Conservation (phyloP, 2,329 filamentous ascomycete genomes). For the Aspergillus ruber region DNA sequence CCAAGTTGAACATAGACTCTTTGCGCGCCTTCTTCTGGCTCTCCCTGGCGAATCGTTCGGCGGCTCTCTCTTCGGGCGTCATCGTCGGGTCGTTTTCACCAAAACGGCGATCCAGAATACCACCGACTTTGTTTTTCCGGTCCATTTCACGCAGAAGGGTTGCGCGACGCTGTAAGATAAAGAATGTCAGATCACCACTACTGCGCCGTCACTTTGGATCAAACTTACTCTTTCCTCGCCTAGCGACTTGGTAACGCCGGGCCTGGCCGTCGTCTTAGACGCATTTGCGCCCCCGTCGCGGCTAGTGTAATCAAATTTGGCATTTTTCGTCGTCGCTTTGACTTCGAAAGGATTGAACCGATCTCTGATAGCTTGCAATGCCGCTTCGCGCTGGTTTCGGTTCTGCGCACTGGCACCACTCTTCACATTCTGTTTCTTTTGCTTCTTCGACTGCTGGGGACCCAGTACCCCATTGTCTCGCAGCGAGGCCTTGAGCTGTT, state of each 20-base stretch:
- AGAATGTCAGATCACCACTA: conserved; percentile 1
- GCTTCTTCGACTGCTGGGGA: conserved; percentile 91
- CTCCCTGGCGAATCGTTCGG: conserved; percentile 83
- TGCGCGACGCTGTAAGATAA: conserved; percentile 56
- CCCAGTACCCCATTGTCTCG: conserved; percentile 84
- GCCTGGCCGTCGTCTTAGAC: conserved; percentile 56
- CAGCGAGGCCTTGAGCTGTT: conserved; percentile 86
- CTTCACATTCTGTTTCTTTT: conserved; percentile 68
- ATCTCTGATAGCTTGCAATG: conserved; percentile 80
- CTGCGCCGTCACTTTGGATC: background rate
- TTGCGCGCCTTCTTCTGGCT: conserved; percentile 74
- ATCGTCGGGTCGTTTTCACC: conserved; percentile 93
- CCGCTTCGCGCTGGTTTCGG: conserved; percentile 67
- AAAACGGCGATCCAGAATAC: conserved; percentile 86
- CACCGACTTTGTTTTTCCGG: conserved; percentile 80
- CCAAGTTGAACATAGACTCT: conserved; percentile 78
- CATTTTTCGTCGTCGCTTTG: conserved; percentile 67
- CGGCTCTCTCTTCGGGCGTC: conserved; percentile 86
- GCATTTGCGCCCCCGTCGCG: conserved; percentile 37
- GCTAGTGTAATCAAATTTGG: conserved; percentile 80
- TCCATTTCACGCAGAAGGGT: conserved; percentile 88
- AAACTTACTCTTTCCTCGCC: conserved; percentile 71
- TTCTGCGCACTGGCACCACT: conserved; percentile 64
- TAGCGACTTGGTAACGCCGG: conserved; percentile 74
- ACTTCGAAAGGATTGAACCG: conserved; percentile 98